Percentiles rank a stretch among this genome's conserved stretches.
These are phyloP conservation scores for Lentinula lateritia DNA, from an alignment of 768 basidiomycete genomes.

Conservation along the genomic window DNA sequence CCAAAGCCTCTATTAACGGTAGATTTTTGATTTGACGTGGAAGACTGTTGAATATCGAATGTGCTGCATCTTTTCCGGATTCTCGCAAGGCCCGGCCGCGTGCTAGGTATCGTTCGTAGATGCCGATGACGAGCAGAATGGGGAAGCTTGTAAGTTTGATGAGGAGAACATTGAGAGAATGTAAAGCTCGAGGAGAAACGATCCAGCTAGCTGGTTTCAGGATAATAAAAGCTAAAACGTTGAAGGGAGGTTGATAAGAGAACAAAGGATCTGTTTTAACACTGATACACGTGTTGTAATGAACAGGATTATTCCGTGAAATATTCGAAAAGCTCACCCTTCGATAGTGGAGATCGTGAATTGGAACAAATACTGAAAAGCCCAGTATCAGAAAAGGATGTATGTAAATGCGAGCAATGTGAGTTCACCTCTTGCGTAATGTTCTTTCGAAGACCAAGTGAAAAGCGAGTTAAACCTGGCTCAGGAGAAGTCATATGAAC, in stretches of 20 bases:
- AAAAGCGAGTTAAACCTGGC: not conserved
- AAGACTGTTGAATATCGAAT: conserved; percentile 56
- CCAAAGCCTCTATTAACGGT: conserved; percentile 68
- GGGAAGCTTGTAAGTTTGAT: conserved; percentile 85
- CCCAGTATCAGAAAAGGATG: conserved; percentile 42
- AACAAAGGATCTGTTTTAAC: conserved; percentile 88
- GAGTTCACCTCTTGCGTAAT: conserved; percentile 48
- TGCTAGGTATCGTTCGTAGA: conserved; percentile 73
- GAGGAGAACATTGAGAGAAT: conserved; percentile 78
- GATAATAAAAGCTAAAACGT: conserved; percentile 72
- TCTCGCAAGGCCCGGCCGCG: conserved; percentile 46
- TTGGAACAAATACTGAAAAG: conserved; percentile 77
- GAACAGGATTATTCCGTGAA: not conserved
- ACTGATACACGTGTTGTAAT: conserved; percentile 28
- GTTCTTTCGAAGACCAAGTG: conserved; percentile 22
- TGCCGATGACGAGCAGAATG: conserved; percentile 64
- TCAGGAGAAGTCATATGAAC: not conserved
- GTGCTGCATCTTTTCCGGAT: conserved; percentile 44
- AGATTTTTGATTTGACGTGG: conserved; percentile 70
- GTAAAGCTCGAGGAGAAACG: conserved; percentile 71
- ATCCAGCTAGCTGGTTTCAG: conserved; percentile 77
- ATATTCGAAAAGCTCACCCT: conserved; percentile 42
- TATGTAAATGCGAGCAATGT: conserved; percentile 57
- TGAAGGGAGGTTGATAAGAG: conserved; percentile 90
- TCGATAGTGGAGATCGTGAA: conserved; percentile 83